Evolutionary conservation across 768 basidiomycete species (phyloP), one percentile per base, ranked within the genome.

Genomic region (Tricholoma bakamatsutake): DNA sequence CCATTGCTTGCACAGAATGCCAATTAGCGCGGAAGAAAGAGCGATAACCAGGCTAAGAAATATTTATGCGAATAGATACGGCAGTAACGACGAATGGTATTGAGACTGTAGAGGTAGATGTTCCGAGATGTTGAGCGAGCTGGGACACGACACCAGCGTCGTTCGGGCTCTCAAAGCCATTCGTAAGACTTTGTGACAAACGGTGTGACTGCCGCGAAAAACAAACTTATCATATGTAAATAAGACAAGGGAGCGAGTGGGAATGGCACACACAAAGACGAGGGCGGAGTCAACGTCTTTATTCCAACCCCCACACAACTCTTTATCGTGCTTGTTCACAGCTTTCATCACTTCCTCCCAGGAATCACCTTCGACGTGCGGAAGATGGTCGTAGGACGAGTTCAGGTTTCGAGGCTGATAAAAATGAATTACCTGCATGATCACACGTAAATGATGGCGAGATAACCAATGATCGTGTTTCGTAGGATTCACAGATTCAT

Each of bases 41-140:
- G 40, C 30, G 15, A 57, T 40, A 18, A 48, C n/a, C 1, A 57
- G 39, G 46, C 57, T 57, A 15, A 57, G 53, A 28, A 57, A 57
- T 31, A 35, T 57, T 57, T 13, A 57, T 55, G 24, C 53, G 57
- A 30, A 57, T 46, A 15, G 43, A n/a, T 2, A 18, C 17, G 21
- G 48, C 30, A 15, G 45, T 40, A 15, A 35, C 8, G 8, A 8
- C 12, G 17, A 50, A 49, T 21, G 33, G 17, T 9, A 37, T 42
- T 28, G 10, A 21, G 21, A n/a, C 37, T 8, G 21, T 7, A 5
- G 9, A 9, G 24, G 37, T 37, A 2, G 27, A 2, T 4, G 35
- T 52, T 5, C 51, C 37, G 11, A 52, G 21, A n/a, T 52, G 27
- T n/a, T 39, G 35, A 9, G 30, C 40, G 7, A 52, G 33, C 28